Conservation (phyloP, 768 basidiomycete genomes). For the Dictyophora rubrovolvata region DNA sequence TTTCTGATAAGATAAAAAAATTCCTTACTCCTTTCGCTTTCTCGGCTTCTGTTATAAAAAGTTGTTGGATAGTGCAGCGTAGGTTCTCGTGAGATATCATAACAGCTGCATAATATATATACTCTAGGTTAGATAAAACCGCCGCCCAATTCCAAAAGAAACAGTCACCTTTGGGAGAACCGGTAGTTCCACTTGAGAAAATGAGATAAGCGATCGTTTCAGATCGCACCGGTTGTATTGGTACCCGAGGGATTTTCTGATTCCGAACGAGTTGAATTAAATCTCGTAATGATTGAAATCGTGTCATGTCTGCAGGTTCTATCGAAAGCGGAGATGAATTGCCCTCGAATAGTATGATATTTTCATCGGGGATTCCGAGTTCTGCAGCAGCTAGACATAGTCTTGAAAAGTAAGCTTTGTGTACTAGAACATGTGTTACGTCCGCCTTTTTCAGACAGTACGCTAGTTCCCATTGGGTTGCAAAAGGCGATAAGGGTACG, state of each 20-base stretch:
- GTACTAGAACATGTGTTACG: not conserved
- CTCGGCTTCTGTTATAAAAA: slow-evolving; percentile 21
- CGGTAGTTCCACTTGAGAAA: slow-evolving; percentile 73
- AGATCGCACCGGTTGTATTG: slow-evolving; percentile 35
- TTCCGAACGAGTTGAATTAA: not conserved
- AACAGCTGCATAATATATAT: slow-evolving; percentile 33
- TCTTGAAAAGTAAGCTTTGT: not conserved
- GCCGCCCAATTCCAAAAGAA: not conserved
- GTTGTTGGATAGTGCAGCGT: slow-evolving; percentile 33
- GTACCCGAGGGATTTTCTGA: slow-evolving; percentile 25
- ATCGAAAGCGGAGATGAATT: not conserved
- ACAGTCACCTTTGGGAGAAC: slow-evolving; percentile 55
- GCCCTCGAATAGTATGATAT: not conserved
- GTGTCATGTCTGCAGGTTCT: not conserved
- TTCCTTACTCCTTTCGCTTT: slow-evolving; percentile 30
- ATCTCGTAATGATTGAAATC: not conserved
- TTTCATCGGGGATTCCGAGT: not conserved
- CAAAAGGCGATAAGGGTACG: not conserved
- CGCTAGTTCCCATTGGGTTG: not conserved
- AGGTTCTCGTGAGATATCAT: slow-evolving; percentile 66
- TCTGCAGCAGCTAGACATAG: not conserved
- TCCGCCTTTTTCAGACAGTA: not conserved
- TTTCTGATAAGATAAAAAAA: slow-evolving; percentile 15
- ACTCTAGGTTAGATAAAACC: not conserved
- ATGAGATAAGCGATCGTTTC: slow-evolving; percentile 59